phyloP scores from a whole-genome alignment of 257 asterid genomes.

The Primulina huaijiensis region DNA sequence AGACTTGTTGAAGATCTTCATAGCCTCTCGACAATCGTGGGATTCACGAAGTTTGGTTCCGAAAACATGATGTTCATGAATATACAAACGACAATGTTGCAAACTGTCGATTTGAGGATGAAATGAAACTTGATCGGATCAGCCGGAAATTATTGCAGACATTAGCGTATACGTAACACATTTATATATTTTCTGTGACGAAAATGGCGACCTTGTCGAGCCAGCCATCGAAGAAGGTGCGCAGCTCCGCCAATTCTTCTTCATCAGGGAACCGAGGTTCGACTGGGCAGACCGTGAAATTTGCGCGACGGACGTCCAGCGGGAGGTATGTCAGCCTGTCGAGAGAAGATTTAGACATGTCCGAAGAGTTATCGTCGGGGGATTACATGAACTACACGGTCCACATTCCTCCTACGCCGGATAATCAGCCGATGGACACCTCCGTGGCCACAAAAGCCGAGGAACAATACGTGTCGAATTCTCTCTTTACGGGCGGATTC shows the following conservation, averaged over 20 bases:
- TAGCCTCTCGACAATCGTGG: no score
- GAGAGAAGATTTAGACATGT: conserved; percentile 72
- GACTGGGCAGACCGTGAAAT: conserved; percentile 64
- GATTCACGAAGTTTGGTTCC: no score
- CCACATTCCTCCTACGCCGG: conserved; percentile 88
- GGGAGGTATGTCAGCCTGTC: conserved; percentile 79
- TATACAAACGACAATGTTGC: no score
- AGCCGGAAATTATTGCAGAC: no score
- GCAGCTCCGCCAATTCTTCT: neutral
- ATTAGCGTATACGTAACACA: no score
- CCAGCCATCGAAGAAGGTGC: neutral
- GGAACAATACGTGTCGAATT: conserved; percentile 83
- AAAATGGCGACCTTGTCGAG: no score
- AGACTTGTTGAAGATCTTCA: no score
- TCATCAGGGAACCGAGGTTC: conserved; percentile 17
- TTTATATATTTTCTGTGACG: no score
- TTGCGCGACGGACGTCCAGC: conserved; percentile 77
- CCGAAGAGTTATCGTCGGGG: conserved; percentile 46
- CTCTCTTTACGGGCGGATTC: conserved; percentile 81
- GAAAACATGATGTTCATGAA: no score
- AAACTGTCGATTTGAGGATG: no score
- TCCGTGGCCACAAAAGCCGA: conserved; percentile 79
- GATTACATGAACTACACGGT: conserved; percentile 83
- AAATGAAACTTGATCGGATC: no score
- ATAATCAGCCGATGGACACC: conserved; percentile 76